These are phyloP conservation scores for Metschnikowia chrysomelidarum DNA, from an alignment of 805 yeast species.

Conservation along the genomic window DNA sequence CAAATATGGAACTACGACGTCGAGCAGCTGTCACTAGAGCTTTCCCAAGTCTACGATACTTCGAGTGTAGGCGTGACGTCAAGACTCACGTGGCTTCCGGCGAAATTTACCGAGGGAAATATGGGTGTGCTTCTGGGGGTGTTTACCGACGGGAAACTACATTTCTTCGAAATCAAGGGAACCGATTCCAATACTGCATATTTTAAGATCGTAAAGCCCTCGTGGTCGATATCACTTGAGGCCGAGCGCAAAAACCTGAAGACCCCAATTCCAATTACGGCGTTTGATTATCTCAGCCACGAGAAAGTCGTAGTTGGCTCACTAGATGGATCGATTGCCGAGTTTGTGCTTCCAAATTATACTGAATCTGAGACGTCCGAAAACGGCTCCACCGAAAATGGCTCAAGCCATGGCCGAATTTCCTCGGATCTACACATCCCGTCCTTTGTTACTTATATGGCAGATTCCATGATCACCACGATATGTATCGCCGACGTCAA, in stretches of 20 bases:
- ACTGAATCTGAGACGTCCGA: no score
- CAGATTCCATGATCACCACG: slow-evolving; percentile 32
- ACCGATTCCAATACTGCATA: slow-evolving; percentile 10
- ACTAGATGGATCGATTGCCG: slow-evolving; percentile 57
- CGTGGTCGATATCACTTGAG: slow-evolving; percentile 20
- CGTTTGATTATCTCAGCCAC: slow-evolving; percentile 47
- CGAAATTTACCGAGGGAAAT: slow-evolving; percentile 23
- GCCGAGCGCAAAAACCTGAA: slow-evolving; percentile 11
- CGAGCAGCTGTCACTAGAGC: slow-evolving; percentile 22
- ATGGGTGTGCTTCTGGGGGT: slow-evolving; percentile 50
- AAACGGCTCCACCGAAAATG: background rate
- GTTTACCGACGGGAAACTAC: slow-evolving; percentile 58
- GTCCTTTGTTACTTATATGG: slow-evolving; percentile 30
- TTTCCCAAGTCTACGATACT: slow-evolving; percentile 30
- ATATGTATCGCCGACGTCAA: slow-evolving; percentile 27
- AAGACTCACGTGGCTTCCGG: slow-evolving; percentile 40
- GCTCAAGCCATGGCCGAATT: slow-evolving; percentile 19
- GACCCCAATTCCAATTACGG: slow-evolving; percentile 33
- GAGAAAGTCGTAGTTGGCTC: slow-evolving; percentile 54
- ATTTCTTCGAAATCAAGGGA: slow-evolving; percentile 40
- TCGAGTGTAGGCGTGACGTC: slow-evolving; percentile 45
- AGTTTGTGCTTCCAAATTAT: slow-evolving; percentile 46
- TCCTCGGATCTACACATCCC: slow-evolving; percentile 23
- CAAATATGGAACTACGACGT: slow-evolving; percentile 42
- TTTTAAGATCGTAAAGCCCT: slow-evolving; percentile 21